These are phyloP conservation scores for Zanthoxylum bungeanum DNA, from an alignment of 345 rosid species.

Conservation along the genomic window DNA sequence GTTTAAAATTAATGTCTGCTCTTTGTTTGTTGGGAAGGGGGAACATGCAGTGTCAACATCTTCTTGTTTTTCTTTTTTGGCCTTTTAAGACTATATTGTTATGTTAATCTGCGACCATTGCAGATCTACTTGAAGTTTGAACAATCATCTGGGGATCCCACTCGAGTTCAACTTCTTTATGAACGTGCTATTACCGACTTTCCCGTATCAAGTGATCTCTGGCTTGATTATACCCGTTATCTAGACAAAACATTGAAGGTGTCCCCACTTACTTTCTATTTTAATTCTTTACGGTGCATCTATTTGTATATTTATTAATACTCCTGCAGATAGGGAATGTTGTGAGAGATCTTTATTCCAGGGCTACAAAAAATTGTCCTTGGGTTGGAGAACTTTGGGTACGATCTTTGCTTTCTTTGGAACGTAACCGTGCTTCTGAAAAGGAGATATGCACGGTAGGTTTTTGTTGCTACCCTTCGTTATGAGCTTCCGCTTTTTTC, in stretches of 20 bases:
- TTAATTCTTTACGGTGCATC: not conserved
- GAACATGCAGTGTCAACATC: not conserved
- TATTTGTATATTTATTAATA: constrained; percentile 5
- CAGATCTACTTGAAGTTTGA: constrained; percentile 86
- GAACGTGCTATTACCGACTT: constrained; percentile 84
- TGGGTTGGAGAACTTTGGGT: constrained; percentile 93
- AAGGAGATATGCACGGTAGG: constrained; percentile 67
- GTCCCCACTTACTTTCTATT: constrained; percentile 9
- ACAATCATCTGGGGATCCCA: constrained; percentile 75
- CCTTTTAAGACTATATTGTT: not conserved
- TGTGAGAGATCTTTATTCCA: constrained; percentile 60
- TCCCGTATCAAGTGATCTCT: constrained; percentile 80
- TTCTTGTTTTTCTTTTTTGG: not conserved
- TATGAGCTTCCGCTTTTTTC: not conserved
- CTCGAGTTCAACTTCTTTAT: constrained; percentile 77
- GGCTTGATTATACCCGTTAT: constrained; percentile 79
- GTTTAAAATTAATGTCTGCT: not conserved
- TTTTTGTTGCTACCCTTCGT: constrained; percentile 16
- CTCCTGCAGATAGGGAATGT: constrained; percentile 67
- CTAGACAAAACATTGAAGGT: constrained; percentile 92
- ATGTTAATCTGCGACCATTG: constrained; percentile 19
- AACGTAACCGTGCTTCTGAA: constrained; percentile 55
- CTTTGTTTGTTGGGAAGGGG: not conserved
- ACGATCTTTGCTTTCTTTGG: constrained; percentile 62
- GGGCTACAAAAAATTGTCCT: constrained; percentile 82